These are phyloP conservation scores for Lentinula lateritia DNA, from an alignment of 768 basidiomycete genomes.

Conservation along the genomic window DNA sequence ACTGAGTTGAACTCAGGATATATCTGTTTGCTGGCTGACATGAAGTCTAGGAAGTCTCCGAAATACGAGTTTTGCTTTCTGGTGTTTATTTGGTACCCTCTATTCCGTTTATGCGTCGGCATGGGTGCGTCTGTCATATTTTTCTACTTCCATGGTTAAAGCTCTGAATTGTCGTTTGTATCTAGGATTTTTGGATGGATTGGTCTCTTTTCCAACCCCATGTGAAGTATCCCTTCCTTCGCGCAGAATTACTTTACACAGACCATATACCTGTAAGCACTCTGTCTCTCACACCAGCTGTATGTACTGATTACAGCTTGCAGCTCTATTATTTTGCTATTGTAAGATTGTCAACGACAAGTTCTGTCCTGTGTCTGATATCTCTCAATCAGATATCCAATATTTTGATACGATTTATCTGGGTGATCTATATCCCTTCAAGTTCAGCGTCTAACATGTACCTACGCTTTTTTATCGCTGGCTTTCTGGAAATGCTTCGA, in stretches of 20 bases:
- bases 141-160: not conserved
- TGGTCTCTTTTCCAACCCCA: constrained; percentile 77
- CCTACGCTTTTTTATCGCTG: constrained; percentile 62
- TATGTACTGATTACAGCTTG: not conserved
- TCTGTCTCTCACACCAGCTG: not conserved
- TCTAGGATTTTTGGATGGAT: constrained; percentile 82
- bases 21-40: not conserved
- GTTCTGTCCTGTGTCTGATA: not conserved
- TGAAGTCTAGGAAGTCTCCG: constrained; percentile 24
- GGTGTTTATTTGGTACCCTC: constrained; percentile 57
- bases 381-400: constrained; percentile 52
- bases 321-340: constrained; percentile 79
- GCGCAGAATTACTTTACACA: constrained; percentile 71
- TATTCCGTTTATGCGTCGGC: constrained; percentile 66
- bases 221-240: constrained; percentile 53
- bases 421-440: constrained; percentile 72
- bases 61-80: constrained; percentile 56
- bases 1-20: constrained; percentile 11
- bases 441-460: constrained; percentile 36
- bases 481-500: constrained; percentile 69
- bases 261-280: constrained; percentile 49
- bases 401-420: constrained; percentile 71
- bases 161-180: not conserved
- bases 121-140: constrained; percentile 55
- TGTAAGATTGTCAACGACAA: constrained; percentile 28